Percentiles rank a stretch among this genome's conserved stretches.
phyloP scores from a whole-genome alignment of 2,329 filamentous ascomycete genomes.

The Blumeriella jaapii region DNA sequence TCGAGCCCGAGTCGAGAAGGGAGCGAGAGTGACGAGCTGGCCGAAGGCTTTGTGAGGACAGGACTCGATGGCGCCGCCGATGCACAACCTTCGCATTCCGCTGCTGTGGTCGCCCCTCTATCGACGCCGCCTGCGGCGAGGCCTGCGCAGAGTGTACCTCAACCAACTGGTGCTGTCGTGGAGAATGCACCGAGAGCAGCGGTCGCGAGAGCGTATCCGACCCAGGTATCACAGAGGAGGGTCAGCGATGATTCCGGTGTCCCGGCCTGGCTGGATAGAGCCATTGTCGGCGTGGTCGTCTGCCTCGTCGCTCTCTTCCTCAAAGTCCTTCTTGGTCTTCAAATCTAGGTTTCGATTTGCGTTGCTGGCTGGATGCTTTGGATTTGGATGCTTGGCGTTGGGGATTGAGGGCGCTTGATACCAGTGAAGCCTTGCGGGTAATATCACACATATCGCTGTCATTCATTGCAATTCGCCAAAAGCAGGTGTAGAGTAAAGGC shows the following conservation, averaged over 20 bases:
- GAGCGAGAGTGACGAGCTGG: constrained; percentile 33
- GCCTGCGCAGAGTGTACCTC: constrained; percentile 27
- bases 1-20: background rate
- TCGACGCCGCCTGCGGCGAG: constrained; percentile 11
- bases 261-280: constrained; percentile 67
- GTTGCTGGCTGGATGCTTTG: background rate
- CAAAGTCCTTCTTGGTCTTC: constrained; percentile 33
- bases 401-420: constrained; percentile 1
- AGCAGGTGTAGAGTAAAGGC: too few species aligned
- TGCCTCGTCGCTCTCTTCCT: constrained; percentile 59
- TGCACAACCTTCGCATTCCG: constrained; percentile 6
- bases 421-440: constrained; percentile 2
- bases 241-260: constrained; percentile 40
- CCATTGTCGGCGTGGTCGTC: constrained; percentile 62
- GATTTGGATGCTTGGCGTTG: constrained; percentile 1
- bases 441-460: too few species aligned
- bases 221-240: constrained; percentile 17
- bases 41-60: constrained; percentile 48
- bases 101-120: background rate
- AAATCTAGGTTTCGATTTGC: too few species aligned
- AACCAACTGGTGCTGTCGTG: constrained; percentile 14
- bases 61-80: constrained; percentile 15
- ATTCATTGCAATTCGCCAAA: too few species aligned
- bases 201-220: constrained; percentile 5
- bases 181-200: constrained; percentile 1